Evolutionary conservation across 202 grass and related monocot genomes (phyloP).

Genomic region (Sporobolus alterniflorus): DNA sequence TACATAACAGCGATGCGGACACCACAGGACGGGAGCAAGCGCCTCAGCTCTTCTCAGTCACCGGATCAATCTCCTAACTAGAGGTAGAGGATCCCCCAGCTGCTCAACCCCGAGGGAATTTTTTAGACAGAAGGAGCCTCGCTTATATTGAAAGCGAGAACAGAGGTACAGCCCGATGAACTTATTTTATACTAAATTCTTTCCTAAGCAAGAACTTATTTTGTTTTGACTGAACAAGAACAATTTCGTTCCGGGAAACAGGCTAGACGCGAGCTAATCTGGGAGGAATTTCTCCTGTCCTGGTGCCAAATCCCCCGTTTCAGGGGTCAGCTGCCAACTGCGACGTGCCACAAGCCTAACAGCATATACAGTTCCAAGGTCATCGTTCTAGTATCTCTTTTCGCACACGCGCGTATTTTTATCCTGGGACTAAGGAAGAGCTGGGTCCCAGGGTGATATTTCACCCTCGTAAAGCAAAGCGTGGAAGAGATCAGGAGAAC

Average conservation of each 20-base stretch:
- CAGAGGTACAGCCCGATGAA: not conserved
- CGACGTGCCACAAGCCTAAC: conserved; percentile 20
- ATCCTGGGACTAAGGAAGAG: not conserved
- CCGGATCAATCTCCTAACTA: not conserved
- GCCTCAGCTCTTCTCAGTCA: not conserved
- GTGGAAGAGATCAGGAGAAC: conserved; percentile 15
- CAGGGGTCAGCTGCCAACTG: conserved; percentile 45
- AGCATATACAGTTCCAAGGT: not conserved
- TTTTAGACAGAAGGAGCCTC: too few species aligned
- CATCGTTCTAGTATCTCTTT: not conserved
- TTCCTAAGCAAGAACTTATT: not conserved
- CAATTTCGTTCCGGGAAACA: conserved; percentile 70
- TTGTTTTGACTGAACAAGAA: not conserved
- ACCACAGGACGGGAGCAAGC: conserved; percentile 3
- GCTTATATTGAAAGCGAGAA: too few species aligned
- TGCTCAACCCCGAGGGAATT: too few species aligned
- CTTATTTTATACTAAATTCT: not conserved
- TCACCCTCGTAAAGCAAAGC: not conserved
- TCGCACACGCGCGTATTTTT: conserved; percentile 1
- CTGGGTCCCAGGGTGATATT: not conserved
- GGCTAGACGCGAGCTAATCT: conserved; percentile 44
- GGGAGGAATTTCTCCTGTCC: conserved; percentile 39
- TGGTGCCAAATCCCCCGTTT: conserved; percentile 68
- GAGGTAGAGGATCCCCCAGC: conserved; percentile 12
- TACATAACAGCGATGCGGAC: conserved; percentile 19